Evolutionary conservation across 176 grass and related monocot genomes (phyloP), one percentile per base, ranked within the genome.

Genomic region (Musa troglodytarum): DNA sequence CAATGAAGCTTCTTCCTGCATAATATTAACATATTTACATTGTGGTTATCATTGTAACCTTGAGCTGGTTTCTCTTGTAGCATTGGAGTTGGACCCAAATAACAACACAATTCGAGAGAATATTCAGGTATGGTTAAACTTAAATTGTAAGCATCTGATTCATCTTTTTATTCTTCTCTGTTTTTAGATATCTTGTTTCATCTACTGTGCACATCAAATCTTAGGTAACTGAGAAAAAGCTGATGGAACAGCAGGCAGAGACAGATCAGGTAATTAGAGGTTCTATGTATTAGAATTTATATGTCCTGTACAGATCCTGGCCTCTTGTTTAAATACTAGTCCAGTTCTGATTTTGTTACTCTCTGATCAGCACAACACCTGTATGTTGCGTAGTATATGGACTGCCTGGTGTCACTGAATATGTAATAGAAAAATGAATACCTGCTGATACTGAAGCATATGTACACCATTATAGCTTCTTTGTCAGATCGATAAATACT

Each of bases 51-150:
- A 17, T 69, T 69, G 26, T 69, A 17, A 20, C 3, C 7, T 69
- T 12, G 10, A 49, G 5, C 81, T 53, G 67, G 34, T 21, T 79
- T 26, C 16, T 81, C 64, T n/a, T 80, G 77, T 76, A 91, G 85
- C 89, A 26, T 81, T 76, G 65, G 66, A 68, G 56, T 85, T 96
- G 74, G 92, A 96, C 82, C 89, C 92, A 75, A 74, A 59, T 68
- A 96, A 92, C 76, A 80, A 82, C 75, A 92, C 81, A 83, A 75
- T 96, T 68, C 68, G 50, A 66, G 81, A 87, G 82, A 96, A 96
- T 79, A 87, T 96, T 58, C 79, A 92, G 88, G 92, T 96, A 82
- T 50, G 21, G 1, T n/a, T 88, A 9, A 19, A 43, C 34, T 43
- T 43, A 6, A 43, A 43, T 43, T 43, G 34, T 6, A 43, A 43